phyloP scores from a whole-genome alignment of 352 stramenopile genomes.

The Globisporangium yorkense region DNA sequence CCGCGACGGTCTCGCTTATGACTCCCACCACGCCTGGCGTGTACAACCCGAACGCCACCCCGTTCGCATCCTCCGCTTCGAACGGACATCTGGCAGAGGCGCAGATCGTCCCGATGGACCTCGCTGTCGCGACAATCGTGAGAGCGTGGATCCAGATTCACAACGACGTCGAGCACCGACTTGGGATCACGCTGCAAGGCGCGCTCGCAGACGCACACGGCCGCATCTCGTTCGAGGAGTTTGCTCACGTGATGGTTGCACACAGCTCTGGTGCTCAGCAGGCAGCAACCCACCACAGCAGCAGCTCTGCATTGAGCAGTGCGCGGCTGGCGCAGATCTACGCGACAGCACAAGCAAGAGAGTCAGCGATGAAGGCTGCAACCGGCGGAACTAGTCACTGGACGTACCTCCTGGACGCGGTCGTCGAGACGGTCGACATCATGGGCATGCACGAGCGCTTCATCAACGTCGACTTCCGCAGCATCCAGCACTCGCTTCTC shows the following conservation, averaged over 20 bases:
- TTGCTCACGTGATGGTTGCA: constrained; percentile 26
- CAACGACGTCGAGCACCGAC: constrained; percentile 14
- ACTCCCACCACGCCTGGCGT: constrained; percentile 20
- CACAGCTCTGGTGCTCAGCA: background rate
- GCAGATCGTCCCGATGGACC: constrained; percentile 26
- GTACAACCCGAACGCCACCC: constrained; percentile 12
- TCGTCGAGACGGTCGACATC: constrained; percentile 31
- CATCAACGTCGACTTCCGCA: constrained; percentile 24
- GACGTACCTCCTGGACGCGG: constrained; percentile 17
- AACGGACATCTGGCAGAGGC: constrained; percentile 28
- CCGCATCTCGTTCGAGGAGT: constrained; percentile 29
- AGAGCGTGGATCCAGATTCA: constrained; percentile 26
- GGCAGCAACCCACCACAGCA: background rate
- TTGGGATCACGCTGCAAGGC: constrained; percentile 24
- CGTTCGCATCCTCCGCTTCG: background rate
- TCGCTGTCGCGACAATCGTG: constrained; percentile 24
- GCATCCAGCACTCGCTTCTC: constrained; percentile 24
- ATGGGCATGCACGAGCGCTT: constrained; percentile 23
- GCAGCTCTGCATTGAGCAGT: constrained; percentile 3
- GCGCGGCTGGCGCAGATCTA: constrained; percentile 31
- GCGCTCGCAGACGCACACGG: constrained; percentile 8
- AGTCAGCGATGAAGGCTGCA: background rate
- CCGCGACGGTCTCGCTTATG: constrained; percentile 23
- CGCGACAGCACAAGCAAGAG: constrained; percentile 1
- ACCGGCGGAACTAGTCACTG: constrained; percentile 9